Evolutionary conservation across 768 basidiomycete species (phyloP).

Genomic region (Termitomyces sp.): DNA sequence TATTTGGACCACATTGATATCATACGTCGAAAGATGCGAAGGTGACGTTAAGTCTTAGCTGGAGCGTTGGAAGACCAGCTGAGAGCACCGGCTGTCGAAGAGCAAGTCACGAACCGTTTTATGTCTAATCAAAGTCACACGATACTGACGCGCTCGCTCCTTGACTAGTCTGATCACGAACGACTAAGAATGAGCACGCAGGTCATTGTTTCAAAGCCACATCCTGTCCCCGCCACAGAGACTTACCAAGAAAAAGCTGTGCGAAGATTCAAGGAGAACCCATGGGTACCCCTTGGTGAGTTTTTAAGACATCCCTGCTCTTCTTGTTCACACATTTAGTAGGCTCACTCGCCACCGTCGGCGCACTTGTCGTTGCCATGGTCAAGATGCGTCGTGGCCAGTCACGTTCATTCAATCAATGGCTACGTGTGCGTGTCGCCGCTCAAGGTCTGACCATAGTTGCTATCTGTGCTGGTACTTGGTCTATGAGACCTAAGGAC

Average conservation of each 20-base stretch:
- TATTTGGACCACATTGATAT: too few relatives aligned
- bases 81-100: too few relatives aligned
- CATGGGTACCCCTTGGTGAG: conserved; percentile 73
- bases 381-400: conserved; percentile 61
- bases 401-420: conserved; percentile 60
- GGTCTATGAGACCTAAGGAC: conserved; percentile 22
- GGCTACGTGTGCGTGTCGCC: conserved; percentile 72
- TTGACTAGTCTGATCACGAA: background rate
- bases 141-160: background rate
- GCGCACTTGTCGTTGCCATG: conserved; percentile 62
- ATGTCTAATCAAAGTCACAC: background rate
- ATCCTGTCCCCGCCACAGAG: conserved; percentile 26
- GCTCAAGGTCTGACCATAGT: conserved; percentile 70
- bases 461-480: conserved; percentile 48
- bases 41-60: too few relatives aligned
- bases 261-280: conserved; percentile 72
- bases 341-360: conserved; percentile 61
- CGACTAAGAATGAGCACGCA: conserved; percentile 6
- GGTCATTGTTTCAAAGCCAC: conserved; percentile 6
- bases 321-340: background rate
- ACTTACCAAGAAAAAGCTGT: conserved; percentile 50
- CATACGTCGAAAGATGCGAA: too few relatives aligned
- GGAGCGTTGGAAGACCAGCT: background rate
- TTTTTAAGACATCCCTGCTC: conserved; percentile 1
- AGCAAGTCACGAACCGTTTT: too few relatives aligned